Evolutionary conservation across 2,329 filamentous ascomycete species (phyloP).

Genomic region (Botryosphaeria dothidea): DNA sequence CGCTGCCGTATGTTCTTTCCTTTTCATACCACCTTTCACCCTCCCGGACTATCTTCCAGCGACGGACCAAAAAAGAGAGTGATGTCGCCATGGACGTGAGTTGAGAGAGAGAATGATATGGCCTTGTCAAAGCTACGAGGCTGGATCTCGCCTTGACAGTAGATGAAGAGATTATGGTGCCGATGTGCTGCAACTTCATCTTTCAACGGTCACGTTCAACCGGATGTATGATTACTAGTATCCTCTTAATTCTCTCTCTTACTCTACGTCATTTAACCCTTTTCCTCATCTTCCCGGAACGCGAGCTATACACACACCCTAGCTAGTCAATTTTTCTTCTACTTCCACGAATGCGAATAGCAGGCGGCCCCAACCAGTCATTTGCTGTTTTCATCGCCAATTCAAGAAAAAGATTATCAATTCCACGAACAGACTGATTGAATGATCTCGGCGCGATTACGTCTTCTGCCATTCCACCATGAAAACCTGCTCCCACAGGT

Average conservation of each 20-base stretch:
- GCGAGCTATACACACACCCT: not conserved
- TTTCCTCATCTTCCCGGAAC: not conserved
- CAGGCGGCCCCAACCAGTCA: not conserved
- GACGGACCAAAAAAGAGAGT: not conserved
- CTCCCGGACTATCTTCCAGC: not conserved
- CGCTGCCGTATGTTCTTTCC: not conserved
- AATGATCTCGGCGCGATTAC: too few relatives aligned
- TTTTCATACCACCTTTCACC: not conserved
- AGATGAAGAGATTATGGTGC: not conserved
- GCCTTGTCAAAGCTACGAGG: not conserved
- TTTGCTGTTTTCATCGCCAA: not conserved
- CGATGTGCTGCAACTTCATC: not conserved
- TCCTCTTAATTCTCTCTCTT: constrained; percentile 1
- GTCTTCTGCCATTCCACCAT: too few relatives aligned
- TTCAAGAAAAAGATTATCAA: too few relatives aligned
- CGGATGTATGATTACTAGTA: constrained; percentile 11
- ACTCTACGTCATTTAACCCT: not conserved
- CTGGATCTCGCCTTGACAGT: not conserved
- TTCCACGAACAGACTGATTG: too few relatives aligned
- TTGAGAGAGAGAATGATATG: not conserved
- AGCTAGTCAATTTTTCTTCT: not conserved
- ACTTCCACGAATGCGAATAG: not conserved
- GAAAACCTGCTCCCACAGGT: too few relatives aligned
- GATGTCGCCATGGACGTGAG: not conserved
- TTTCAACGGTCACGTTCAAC: not conserved